Conservation (phyloP, 2,329 filamentous ascomycete species). For the Calycina marina region DNA sequence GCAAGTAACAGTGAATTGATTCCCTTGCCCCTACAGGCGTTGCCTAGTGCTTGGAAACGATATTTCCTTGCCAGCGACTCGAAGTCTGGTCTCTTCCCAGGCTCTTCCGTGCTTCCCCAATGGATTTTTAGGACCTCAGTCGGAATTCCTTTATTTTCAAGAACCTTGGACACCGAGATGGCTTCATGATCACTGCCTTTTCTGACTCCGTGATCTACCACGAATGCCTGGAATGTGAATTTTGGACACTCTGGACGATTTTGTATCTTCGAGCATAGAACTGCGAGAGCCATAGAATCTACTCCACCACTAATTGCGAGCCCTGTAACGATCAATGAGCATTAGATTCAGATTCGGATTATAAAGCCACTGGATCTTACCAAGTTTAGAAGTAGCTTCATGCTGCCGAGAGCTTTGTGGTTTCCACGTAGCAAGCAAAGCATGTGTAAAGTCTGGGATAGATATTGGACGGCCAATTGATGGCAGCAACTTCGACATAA, state of each 20-base stretch:
- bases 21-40: conserved; percentile 34
- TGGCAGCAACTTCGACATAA: conserved; percentile 1
- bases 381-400: too few species aligned
- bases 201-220: conserved; percentile 45
- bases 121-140: conserved; percentile 24
- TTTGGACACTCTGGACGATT: conserved; percentile 24
- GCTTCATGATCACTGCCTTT: conserved; percentile 38
- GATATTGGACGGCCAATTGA: conserved; percentile 6
- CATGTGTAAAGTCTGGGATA: conserved; percentile 9
- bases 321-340: too few species aligned
- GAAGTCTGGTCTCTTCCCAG: conserved; percentile 42
- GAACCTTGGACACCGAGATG: conserved; percentile 26
- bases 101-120: conserved; percentile 34
- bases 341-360: too few species aligned
- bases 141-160: conserved; percentile 17
- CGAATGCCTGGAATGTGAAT: conserved; percentile 30
- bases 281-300: conserved; percentile 93
- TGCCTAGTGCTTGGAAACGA: conserved; percentile 59
- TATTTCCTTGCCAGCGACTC: conserved; percentile 62
- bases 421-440: conserved; percentile 5
- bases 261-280: conserved; percentile 42
- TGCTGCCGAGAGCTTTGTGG: not conserved
- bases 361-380: too few species aligned
- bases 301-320: conserved; percentile 84
- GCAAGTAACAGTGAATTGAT: conserved; percentile 57